Base-by-base conservation (phyloP, 2,329 filamentous ascomycete genomes). In the Clarireedia hainanense region DNA sequence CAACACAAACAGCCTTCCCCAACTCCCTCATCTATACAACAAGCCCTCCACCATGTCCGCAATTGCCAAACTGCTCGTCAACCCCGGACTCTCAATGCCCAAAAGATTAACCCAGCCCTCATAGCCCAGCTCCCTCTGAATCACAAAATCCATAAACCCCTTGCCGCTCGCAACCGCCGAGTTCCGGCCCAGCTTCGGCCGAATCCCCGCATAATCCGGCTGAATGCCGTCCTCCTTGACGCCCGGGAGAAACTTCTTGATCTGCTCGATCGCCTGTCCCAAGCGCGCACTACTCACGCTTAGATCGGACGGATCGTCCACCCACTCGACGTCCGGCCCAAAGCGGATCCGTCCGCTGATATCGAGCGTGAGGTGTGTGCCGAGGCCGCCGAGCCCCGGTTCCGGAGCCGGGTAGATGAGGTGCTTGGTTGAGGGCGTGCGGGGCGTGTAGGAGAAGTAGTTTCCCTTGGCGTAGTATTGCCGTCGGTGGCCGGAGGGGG, bases 281-380 rank as follows among this genome's bases (percentile, higher is more conserved):
- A 96, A 74, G 12, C 88, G 77, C 23, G 75, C 75, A 1, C 76
- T 73, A 61, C 82, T 89, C 15, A 88, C 85, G 1, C 76, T 75
- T n/a, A 96, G 76, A 65, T 96, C 83, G 7, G 73, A 72, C 0
- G 90, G 83, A 1, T 77, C 74, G 49, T 86, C 80, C 0, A 96
- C 86, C 94, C 94, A 97, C 70, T 97, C 90, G 14, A 96, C 88
- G 68, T 99, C 94, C 0, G 94, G 94, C 0, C 94, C 94, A 70
- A 99, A 99, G 39, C 90, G 86, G 45, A 97, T 79, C 0, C 89
- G 82, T 0, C 92, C 91, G 0, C 76, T 80, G 73, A 97, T 79
- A 70, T 99, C 94, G 56, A 97, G 80, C 1, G 94, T 99, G 17
- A 99, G 76, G 71, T 99, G 94, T 0, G 94, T 97, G 48, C 94